Conservation (phyloP, 2,329 filamentous ascomycete genomes). For the Sporothrix dimorphospora region DNA sequence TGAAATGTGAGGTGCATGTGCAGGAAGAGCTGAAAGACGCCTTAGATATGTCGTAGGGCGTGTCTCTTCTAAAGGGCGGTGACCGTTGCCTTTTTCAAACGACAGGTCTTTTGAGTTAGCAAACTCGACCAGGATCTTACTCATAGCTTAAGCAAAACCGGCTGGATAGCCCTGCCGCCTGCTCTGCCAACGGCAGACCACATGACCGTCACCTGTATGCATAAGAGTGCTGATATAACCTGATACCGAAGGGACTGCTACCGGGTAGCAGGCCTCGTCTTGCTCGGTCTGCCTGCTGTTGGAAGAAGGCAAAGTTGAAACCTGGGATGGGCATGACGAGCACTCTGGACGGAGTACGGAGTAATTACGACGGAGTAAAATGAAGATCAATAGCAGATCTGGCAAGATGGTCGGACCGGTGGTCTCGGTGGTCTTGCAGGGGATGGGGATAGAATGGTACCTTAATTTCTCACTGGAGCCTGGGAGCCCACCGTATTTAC, state of each 20-base stretch:
- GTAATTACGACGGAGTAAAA: neutral
- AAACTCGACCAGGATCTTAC: too few species aligned
- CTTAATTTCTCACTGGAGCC: constrained; percentile 9
- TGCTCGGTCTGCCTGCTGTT: neutral
- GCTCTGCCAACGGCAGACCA: neutral
- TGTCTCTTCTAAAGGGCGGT: too few species aligned
- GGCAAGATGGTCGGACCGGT: neutral
- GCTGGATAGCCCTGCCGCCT: neutral
- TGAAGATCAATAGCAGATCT: constrained; percentile 1
- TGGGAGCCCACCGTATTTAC: neutral
- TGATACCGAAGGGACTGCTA: neutral
- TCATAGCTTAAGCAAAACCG: neutral
- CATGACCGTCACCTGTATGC: constrained; percentile 2
- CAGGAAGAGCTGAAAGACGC: neutral
- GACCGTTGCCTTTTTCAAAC: neutral
- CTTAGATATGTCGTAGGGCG: too few species aligned
- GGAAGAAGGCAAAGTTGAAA: neutral
- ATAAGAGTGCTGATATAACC: neutral
- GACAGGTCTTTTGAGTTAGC: too few species aligned
- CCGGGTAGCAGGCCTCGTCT: neutral
- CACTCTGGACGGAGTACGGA: neutral
- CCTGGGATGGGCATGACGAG: neutral
- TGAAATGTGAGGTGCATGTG: neutral
- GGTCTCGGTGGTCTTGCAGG: neutral
- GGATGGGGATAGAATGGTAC: neutral